phyloP scores from a whole-genome alignment of 2,329 filamentous ascomycete genomes.

The Dendryphion nanum region DNA sequence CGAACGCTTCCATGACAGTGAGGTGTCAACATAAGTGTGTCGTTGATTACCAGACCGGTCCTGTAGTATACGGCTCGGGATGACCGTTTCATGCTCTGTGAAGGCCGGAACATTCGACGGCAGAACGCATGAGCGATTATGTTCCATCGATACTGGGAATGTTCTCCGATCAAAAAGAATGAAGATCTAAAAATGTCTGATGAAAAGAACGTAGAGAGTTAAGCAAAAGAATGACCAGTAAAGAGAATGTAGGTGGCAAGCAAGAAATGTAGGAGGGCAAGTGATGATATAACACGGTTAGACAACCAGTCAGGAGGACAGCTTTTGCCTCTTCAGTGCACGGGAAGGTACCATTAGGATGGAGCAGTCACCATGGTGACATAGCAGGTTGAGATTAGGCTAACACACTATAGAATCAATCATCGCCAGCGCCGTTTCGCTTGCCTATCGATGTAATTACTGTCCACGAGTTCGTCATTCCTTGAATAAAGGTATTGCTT shows the following conservation, averaged over 20 bases:
- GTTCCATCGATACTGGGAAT: conserved; percentile 35
- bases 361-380: conserved; percentile 31
- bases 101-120: conserved; percentile 44
- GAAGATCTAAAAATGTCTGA: conserved; percentile 44
- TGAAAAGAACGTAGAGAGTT: conserved; percentile 44
- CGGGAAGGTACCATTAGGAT: conserved; percentile 29
- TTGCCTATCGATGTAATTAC: conserved; percentile 32
- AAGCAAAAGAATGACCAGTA: conserved; percentile 46
- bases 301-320: conserved; percentile 23
- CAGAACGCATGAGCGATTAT: conserved; percentile 40
- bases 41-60: conserved; percentile 44
- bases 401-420: conserved; percentile 30
- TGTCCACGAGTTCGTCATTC: conserved; percentile 21
- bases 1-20: conserved; percentile 28
- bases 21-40: conserved; percentile 21
- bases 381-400: conserved; percentile 32
- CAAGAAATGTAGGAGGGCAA: conserved; percentile 33
- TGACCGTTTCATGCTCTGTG: conserved; percentile 22
- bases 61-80: conserved; percentile 37
- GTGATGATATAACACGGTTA: conserved; percentile 29
- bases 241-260: conserved; percentile 32
- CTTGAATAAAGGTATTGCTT: conserved; percentile 33
- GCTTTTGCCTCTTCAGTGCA: conserved; percentile 24
- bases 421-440: conserved; percentile 24
- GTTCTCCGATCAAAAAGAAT: conserved; percentile 23